These are phyloP conservation scores for Candolleomyces aberdarensis DNA, from an alignment of 768 basidiomycete species.

Conservation along the genomic window DNA sequence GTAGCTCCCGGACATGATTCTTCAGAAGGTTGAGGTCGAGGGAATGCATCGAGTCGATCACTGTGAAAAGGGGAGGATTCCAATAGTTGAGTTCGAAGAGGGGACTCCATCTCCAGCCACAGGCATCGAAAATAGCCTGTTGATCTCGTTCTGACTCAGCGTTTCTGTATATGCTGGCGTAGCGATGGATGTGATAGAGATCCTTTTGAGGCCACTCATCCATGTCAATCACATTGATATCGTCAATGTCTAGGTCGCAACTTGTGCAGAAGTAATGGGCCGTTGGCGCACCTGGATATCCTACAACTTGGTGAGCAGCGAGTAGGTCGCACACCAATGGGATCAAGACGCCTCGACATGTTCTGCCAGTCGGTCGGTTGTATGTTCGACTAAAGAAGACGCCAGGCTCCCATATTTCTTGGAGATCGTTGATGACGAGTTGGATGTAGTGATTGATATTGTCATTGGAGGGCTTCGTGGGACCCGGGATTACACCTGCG, in stretches of 20 bases:
- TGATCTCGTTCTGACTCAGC: too few relatives aligned
- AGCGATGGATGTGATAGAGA: neutral
- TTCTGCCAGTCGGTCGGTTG: slow-evolving; percentile 13
- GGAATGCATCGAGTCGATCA: slow-evolving; percentile 33
- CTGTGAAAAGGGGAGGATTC: slow-evolving; percentile 21
- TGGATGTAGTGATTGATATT: slow-evolving; percentile 33
- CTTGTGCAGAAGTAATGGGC: neutral
- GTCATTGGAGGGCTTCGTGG: slow-evolving; percentile 23
- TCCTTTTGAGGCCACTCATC: slow-evolving; percentile 4
- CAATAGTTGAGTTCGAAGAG: slow-evolving; percentile 30
- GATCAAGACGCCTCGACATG: slow-evolving; percentile 22
- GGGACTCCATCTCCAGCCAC: slow-evolving; percentile 21
- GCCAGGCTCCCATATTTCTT: slow-evolving; percentile 25
- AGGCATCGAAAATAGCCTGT: slow-evolving; percentile 2
- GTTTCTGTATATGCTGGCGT: too few relatives aligned
- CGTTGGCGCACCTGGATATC: neutral
- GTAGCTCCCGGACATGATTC: slow-evolving; percentile 21
- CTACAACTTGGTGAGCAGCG: neutral
- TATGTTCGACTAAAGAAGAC: slow-evolving; percentile 19
- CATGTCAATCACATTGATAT: neutral
- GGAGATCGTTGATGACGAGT: slow-evolving; percentile 33
- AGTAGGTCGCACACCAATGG: slow-evolving; percentile 20
- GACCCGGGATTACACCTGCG: slow-evolving; percentile 37
- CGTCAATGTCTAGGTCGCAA: neutral
- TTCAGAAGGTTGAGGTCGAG: slow-evolving; percentile 22